phyloP scores from a whole-genome alignment of 2,329 filamentous ascomycete genomes.

The Scolecobasidium constrictum region DNA sequence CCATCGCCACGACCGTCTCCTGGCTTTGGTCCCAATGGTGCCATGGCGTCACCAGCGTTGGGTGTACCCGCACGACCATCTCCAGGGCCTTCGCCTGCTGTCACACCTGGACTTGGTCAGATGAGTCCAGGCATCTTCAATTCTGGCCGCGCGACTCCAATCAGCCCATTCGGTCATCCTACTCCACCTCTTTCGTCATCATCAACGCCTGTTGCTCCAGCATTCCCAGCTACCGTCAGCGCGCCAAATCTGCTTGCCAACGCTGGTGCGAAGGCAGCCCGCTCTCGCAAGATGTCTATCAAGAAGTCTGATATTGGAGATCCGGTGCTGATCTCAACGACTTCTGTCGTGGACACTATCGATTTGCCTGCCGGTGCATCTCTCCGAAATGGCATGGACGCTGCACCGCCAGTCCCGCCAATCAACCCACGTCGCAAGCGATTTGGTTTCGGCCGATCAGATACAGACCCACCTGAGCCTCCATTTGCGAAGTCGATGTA shows the following conservation, averaged over 20 bases:
- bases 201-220: slow-evolving; percentile 24
- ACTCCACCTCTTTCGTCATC: slow-evolving; percentile 42
- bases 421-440: slow-evolving; percentile 50
- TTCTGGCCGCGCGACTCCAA: slow-evolving; percentile 4
- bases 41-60: background rate
- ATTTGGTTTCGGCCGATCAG: slow-evolving; percentile 29
- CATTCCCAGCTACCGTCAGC: slow-evolving; percentile 5
- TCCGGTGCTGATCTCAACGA: slow-evolving; percentile 42
- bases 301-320: slow-evolving; percentile 54
- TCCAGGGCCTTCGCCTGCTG: slow-evolving; percentile 6
- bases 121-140: background rate
- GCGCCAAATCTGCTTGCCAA: background rate
- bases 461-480: background rate
- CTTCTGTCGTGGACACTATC: slow-evolving; percentile 47
- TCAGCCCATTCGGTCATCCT: slow-evolving; percentile 36
- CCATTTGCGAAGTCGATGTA: background rate
- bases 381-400: slow-evolving; percentile 40
- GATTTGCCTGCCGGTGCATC: slow-evolving; percentile 45
- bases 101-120: slow-evolving; percentile 1
- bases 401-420: slow-evolving; percentile 42
- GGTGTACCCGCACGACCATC: background rate
- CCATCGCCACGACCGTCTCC: slow-evolving; percentile 10
- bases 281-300: slow-evolving; percentile 43
- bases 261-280: slow-evolving; percentile 15
- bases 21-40: background rate